Evolutionary conservation across 495 filamentous ascomycete species (phyloP).

Genomic region (Penicillium argentinense): DNA sequence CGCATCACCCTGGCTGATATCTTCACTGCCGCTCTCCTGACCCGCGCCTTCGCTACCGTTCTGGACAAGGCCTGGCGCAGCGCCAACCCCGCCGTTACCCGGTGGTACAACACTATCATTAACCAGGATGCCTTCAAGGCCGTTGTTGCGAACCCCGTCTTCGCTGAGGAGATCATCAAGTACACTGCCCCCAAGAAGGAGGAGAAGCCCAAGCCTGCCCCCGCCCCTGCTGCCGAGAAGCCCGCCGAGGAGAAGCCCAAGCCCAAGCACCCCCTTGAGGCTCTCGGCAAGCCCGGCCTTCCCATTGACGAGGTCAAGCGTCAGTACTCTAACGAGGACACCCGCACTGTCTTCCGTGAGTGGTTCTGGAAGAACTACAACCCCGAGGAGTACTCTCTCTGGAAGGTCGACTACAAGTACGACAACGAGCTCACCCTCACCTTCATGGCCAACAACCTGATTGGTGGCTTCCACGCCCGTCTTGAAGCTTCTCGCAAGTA

Average conservation of each 20-base stretch:
- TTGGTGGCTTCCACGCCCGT: constrained; percentile 94
- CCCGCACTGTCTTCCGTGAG: constrained; percentile 75
- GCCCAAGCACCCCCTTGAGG: constrained; percentile 94
- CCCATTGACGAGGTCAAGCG: constrained; percentile 97
- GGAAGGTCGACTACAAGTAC: constrained; percentile 94
- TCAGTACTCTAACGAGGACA: constrained; percentile 96
- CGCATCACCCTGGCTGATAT: constrained; percentile 94
- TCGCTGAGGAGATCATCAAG: constrained; percentile 84
- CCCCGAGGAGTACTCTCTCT: constrained; percentile 91
- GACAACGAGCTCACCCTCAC: constrained; percentile 93
- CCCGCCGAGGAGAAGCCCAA: constrained; percentile 73
- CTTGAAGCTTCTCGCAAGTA: constrained; percentile 98
- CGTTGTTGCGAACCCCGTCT: constrained; percentile 67
- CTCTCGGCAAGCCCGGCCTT: constrained; percentile 75
- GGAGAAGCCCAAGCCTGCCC: constrained; percentile 62
- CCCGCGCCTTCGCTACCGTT: constrained; percentile 30
- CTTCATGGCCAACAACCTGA: constrained; percentile 98
- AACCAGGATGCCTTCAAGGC: constrained; percentile 88
- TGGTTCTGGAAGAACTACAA: constrained; percentile 99
- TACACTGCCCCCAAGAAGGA: constrained; percentile 91
- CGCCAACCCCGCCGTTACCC: constrained; percentile 77
- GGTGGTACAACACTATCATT: constrained; percentile 92
- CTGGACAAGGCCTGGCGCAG: constrained; percentile 47
- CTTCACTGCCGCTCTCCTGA: constrained; percentile 72
- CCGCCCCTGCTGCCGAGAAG: constrained; percentile 62